Evolutionary conservation across 2,329 filamentous ascomycete species (phyloP), one percentile per base, ranked within the genome.

Genomic region (Cryphonectria japonica): DNA sequence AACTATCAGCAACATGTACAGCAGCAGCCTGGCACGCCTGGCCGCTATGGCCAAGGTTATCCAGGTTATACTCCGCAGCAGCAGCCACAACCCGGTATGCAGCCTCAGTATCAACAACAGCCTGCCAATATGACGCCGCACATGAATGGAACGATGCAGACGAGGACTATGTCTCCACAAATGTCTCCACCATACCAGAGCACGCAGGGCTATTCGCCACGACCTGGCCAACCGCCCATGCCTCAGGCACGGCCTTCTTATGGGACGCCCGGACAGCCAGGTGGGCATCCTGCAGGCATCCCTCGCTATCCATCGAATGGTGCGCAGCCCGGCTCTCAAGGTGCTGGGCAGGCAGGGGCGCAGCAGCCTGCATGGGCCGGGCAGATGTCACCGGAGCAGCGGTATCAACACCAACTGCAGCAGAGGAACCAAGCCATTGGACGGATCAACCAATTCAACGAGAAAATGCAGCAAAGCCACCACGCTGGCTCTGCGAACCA

Each of bases 401-500:
- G 81, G 50, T 82, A 81, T 19, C 66, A 68, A 32, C 57, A 68
- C 41, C 71, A 72, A 50, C 43, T 68, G 32, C 61, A 65, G 43
- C 66, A 67, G 2, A 65, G 71, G 29, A 68, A 61, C 11, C 66
- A 66, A 22, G 71, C 61, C 6, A 64, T 69, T 14, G 69, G 66
- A 6, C 71, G 69, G 1, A 69, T 71, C 37, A 72, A 62, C 19
- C 66, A 67, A 1, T 72, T 71, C n/a, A 67, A 64, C 22, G 71
- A 72, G 71, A 80, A 74, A 54, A 71, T 73, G 41, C 69, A 72
- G 43, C 71, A 73, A 26, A 67, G 43, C n/a, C 71, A 71, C 82
- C 1, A 79, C 81, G 57, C 83, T 84, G 0, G 79, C 29, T 80
- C 83, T 63, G 79, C 82, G 75, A 16, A 88, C 80, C 68, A 93